A percentile compares a stretch with the other conserved stretches of the same genome.
These are phyloP conservation scores for Hanseniaspora guilliermondii DNA, from an alignment of 805 yeast genomes.

Conservation along the genomic window DNA sequence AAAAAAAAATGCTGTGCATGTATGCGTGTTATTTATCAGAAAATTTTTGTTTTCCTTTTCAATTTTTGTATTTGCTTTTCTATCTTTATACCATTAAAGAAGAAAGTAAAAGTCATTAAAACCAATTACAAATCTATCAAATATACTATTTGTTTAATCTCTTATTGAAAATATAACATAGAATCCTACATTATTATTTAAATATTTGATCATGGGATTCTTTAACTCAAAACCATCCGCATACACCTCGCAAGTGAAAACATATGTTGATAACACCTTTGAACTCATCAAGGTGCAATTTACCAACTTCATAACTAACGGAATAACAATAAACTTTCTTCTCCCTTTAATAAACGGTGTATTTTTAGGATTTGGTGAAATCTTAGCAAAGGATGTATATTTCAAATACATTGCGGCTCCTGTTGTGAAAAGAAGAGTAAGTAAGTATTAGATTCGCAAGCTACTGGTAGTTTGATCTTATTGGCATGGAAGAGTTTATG, in stretches of 20 bases:
- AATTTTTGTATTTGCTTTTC: no score
- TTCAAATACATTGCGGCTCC: background rate
- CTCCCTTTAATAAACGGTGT: slow-evolving; percentile 10
- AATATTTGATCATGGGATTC: slow-evolving; percentile 1
- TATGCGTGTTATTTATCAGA: no score
- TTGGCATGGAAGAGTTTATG: no score
- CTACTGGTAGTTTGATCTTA: background rate
- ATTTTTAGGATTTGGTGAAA: slow-evolving; percentile 11
- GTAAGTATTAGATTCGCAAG: slow-evolving; percentile 1
- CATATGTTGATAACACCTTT: background rate
- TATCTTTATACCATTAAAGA: no score
- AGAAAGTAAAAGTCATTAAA: no score
- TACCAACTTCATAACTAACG: background rate
- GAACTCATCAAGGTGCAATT: background rate
- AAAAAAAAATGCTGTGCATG: no score
- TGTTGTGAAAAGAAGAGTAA: slow-evolving; percentile 8
- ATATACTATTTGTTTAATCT: no score
- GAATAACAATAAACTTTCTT: slow-evolving; percentile 5
- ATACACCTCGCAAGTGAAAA: background rate
- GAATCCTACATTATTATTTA: background rate
- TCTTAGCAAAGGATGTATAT: slow-evolving; percentile 8
- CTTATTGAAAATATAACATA: no score
- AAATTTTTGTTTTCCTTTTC: no score
- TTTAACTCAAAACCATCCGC: background rate
- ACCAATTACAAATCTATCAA: no score